A percentile compares a stretch with the other conserved stretches of the same genome.
Conservation (phyloP, 2,329 filamentous ascomycete species). For the Apiospora koreana region DNA sequence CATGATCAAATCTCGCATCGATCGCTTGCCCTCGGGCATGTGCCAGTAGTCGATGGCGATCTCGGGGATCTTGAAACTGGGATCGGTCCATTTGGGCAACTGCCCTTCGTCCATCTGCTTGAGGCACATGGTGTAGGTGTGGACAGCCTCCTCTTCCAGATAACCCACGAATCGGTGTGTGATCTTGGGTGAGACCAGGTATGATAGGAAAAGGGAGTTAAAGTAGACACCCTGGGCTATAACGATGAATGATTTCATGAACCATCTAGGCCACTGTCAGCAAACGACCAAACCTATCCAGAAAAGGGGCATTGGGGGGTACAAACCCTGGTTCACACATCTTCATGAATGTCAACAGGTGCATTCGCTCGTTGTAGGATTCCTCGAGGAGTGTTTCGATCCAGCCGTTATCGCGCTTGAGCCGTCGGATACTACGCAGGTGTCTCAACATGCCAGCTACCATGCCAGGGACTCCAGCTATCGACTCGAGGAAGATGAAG, state of each 20-base stretch:
- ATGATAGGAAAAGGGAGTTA: constrained; percentile 88
- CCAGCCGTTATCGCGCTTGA: constrained; percentile 95
- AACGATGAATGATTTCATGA: constrained; percentile 91
- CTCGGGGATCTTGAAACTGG: constrained; percentile 75
- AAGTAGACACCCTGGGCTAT: constrained; percentile 95
- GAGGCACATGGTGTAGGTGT: constrained; percentile 91
- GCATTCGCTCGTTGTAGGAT: constrained; percentile 92
- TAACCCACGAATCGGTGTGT: constrained; percentile 97
- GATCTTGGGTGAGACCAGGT: constrained; percentile 82
- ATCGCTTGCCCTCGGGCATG: constrained; percentile 81
- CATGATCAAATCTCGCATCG: constrained; percentile 82
- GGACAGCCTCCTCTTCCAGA: constrained; percentile 93
- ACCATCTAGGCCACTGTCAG: constrained; percentile 58
- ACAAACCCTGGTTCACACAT: constrained; percentile 72
- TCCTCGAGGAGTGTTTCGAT: constrained; percentile 92
- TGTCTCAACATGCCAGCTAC: constrained; percentile 94
- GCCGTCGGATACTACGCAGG: constrained; percentile 76
- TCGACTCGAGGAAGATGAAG: constrained; percentile 91
- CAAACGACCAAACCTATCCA: neutral
- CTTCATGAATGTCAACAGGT: constrained; percentile 89
- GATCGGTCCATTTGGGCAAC: constrained; percentile 75
- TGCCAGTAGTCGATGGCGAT: constrained; percentile 92
- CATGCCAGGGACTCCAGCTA: constrained; percentile 96
- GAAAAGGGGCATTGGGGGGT: neutral
- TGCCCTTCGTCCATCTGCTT: constrained; percentile 83